Percentiles rank a stretch among this genome's conserved stretches.
Conservation (phyloP, 1,284 basidiomycete genomes). For the Puccinia brachypodii region DNA sequence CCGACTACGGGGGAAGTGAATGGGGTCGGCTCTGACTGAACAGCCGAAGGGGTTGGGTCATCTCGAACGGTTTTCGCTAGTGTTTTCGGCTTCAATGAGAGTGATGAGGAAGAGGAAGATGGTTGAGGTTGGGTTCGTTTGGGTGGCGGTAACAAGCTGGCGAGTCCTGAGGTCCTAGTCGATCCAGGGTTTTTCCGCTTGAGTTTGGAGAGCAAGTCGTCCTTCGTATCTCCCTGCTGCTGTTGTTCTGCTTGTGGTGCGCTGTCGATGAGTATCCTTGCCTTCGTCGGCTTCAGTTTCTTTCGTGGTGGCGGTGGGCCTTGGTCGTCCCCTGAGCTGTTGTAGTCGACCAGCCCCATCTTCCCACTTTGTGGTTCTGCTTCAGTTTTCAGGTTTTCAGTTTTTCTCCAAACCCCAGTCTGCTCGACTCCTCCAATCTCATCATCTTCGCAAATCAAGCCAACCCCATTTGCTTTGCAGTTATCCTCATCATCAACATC, state of each 20-base stretch:
- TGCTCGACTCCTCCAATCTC: background rate
- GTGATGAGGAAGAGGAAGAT: background rate
- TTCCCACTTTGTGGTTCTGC: background rate
- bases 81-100: background rate
- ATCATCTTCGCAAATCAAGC: too few relatives aligned
- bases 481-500: too few relatives aligned
- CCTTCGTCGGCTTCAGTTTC: background rate
- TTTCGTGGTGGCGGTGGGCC: background rate
- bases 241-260: background rate
- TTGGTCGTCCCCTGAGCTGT: background rate
- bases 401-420: background rate
- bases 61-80: background rate
- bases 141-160: conserved; percentile 34
- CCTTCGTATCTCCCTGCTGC: background rate
- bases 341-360: conserved; percentile 13
- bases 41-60: background rate
- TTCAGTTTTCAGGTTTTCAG: background rate
- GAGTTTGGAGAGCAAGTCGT: background rate
- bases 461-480: too few relatives aligned
- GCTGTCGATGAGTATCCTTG: background rate
- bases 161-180: conserved; percentile 23
- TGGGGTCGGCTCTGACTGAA: conserved; percentile 6
- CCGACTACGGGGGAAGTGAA: background rate
- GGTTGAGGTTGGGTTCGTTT: conserved; percentile 27
- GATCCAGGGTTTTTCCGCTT: background rate